Percentiles rank a stretch among this genome's conserved stretches.
Evolutionary conservation across 2,329 filamentous ascomycete species (phyloP).

Genomic region (Nakataea oryzae): DNA sequence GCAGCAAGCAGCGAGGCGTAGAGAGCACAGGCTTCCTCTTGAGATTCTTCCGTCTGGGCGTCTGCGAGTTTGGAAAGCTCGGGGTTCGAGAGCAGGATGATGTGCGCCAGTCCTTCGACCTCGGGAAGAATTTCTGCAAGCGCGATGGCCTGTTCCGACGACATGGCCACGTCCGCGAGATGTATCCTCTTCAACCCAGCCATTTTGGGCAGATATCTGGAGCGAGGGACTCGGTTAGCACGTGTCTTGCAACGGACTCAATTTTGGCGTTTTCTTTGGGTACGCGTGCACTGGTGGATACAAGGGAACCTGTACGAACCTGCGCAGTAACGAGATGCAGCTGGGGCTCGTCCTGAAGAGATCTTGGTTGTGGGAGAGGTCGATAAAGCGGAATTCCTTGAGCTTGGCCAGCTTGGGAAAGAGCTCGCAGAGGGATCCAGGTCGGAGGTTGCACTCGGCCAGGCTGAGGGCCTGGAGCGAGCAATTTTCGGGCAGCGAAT

Average conservation of each 20-base stretch:
- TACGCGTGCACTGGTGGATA: not conserved
- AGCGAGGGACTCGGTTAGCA: constrained; percentile 5
- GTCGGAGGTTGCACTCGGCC: constrained; percentile 72
- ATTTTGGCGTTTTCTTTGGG: too few species aligned
- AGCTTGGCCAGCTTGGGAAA: constrained; percentile 64
- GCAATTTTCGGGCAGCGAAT: constrained; percentile 38
- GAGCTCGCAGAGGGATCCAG: constrained; percentile 61
- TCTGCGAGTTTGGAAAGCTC: constrained; percentile 60
- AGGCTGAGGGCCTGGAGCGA: constrained; percentile 74
- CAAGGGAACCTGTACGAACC: constrained; percentile 36
- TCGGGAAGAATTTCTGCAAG: constrained; percentile 87
- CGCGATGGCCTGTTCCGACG: constrained; percentile 79
- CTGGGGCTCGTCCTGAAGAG: constrained; percentile 68
- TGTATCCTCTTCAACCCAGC: constrained; percentile 72
- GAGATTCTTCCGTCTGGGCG: constrained; percentile 65
- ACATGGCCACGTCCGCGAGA: constrained; percentile 73
- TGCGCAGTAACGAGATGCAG: constrained; percentile 63
- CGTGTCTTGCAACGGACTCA: not conserved
- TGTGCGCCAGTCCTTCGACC: constrained; percentile 67
- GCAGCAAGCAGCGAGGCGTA: constrained; percentile 89
- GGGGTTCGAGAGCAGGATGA: constrained; percentile 78
- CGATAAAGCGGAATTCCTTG: constrained; percentile 72
- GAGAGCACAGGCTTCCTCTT: constrained; percentile 89
- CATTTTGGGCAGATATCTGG: constrained; percentile 68
- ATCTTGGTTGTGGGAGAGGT: constrained; percentile 79